These are phyloP conservation scores for Globisporangium takayamanum DNA, from an alignment of 352 stramenopile genomes.

Conservation along the genomic window DNA sequence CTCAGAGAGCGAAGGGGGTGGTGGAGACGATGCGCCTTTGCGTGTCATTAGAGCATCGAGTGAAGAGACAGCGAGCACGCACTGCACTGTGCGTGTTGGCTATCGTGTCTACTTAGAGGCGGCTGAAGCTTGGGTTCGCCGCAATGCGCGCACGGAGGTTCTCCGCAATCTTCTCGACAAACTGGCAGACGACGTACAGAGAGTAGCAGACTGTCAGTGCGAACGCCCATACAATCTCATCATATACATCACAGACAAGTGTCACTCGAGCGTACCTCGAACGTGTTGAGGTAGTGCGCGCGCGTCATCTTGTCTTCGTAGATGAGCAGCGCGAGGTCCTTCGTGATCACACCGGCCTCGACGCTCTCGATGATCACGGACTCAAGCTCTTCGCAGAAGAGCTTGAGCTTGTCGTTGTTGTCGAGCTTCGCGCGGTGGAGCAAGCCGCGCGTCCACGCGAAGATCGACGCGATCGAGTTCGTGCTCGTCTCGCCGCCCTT, in stretches of 20 bases:
- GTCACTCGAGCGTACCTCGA: slow-evolving; percentile 17
- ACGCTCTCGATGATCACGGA: slow-evolving; percentile 70
- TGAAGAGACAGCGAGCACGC: too few species aligned
- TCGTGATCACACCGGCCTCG: slow-evolving; percentile 83
- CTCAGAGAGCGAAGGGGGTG: too few species aligned
- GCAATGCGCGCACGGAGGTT: slow-evolving; percentile 37
- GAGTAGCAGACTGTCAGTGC: slow-evolving; percentile 2
- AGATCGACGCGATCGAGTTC: slow-evolving; percentile 88
- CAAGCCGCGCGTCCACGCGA: slow-evolving; percentile 83
- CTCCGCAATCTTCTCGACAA: slow-evolving; percentile 45
- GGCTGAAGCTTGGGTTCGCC: slow-evolving; percentile 29
- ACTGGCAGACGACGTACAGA: slow-evolving; percentile 16
- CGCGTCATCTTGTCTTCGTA: slow-evolving; percentile 64
- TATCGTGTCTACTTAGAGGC: slow-evolving; percentile 15
- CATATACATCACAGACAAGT: background rate
- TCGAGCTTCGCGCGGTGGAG: slow-evolving; percentile 84
- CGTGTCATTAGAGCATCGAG: too few species aligned
- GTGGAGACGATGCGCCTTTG: too few species aligned
- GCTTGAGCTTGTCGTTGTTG: slow-evolving; percentile 61
- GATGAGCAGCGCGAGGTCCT: slow-evolving; percentile 81
- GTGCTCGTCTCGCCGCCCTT: slow-evolving; percentile 85
- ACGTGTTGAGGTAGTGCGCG: slow-evolving; percentile 82
- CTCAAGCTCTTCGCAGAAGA: slow-evolving; percentile 76
- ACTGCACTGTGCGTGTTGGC: too few species aligned
- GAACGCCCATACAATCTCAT: background rate